Evolutionary conservation across 75 land plant genomes (phyloP).

Genomic region (Ceratopteris richardii): DNA sequence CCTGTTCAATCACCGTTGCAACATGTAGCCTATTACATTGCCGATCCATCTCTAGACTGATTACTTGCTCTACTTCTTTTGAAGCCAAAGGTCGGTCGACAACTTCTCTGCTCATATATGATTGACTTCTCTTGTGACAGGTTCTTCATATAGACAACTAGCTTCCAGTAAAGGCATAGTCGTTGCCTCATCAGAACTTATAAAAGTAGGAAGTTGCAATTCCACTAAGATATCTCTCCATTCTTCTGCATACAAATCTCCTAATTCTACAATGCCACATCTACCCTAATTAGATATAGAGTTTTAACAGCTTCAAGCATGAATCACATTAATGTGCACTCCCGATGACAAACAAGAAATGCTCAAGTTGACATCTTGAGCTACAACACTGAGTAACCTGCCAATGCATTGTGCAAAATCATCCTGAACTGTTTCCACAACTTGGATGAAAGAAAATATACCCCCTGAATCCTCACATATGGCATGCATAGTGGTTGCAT

Average conservation of each 20-base stretch:
- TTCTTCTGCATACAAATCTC: constrained; percentile 35
- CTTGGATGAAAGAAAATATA: constrained; percentile 35
- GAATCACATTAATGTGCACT: constrained; percentile 23
- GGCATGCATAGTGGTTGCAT: constrained; percentile 41
- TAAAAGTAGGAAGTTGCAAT: constrained; percentile 4
- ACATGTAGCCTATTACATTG: constrained; percentile 37
- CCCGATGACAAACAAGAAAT: constrained; percentile 19
- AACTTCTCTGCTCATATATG: constrained; percentile 8
- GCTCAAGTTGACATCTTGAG: constrained; percentile 28
- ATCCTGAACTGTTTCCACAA: constrained; percentile 32
- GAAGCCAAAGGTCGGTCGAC: constrained; percentile 7
- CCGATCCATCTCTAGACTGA: constrained; percentile 29
- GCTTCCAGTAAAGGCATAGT: constrained; percentile 8
- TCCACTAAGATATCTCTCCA: constrained; percentile 10
- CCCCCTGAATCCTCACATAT: constrained; percentile 32
- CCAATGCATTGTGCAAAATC: constrained; percentile 58
- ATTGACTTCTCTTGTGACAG: constrained; percentile 8
- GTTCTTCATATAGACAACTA: constrained; percentile 21
- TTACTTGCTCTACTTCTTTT: constrained; percentile 5
- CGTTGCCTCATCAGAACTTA: not conserved
- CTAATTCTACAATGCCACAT: constrained; percentile 22
- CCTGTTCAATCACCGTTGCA: constrained; percentile 58
- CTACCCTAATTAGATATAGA: constrained; percentile 7
- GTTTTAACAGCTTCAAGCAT: constrained; percentile 27
- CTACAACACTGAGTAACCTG: constrained; percentile 54